Conservation (phyloP, 169 alveolate species). For the Fabrea salina region DNA sequence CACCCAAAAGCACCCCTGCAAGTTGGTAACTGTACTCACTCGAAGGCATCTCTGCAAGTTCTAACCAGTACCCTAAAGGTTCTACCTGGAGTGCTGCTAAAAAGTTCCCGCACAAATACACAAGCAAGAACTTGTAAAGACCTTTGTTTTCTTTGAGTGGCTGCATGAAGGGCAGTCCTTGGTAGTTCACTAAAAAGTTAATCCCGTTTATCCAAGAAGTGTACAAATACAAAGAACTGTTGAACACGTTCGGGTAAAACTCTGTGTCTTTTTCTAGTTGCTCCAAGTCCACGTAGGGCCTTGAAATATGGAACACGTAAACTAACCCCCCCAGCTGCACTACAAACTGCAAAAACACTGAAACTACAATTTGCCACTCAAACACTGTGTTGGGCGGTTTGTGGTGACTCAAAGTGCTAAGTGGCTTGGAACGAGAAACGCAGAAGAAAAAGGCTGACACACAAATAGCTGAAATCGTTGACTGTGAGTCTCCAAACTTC, state of each 20-base stretch:
- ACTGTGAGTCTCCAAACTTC: constrained; percentile 95
- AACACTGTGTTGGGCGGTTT: constrained; percentile 78
- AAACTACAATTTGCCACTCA: constrained; percentile 54
- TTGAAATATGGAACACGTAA: constrained; percentile 42
- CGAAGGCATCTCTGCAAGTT: constrained; percentile 52
- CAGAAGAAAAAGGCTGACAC: constrained; percentile 61
- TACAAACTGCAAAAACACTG: constrained; percentile 62
- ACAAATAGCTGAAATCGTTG: constrained; percentile 79
- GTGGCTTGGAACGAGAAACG: constrained; percentile 71
- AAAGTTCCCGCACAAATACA: constrained; percentile 32
- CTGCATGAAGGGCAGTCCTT: constrained; percentile 73
- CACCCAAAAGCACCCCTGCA: constrained; percentile 15
- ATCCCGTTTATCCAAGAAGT: constrained; percentile 45
- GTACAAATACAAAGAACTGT: constrained; percentile 68
- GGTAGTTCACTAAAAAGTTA: constrained; percentile 69
- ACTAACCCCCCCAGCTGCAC: constrained; percentile 58
- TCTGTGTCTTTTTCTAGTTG: constrained; percentile 76
- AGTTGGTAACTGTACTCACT: constrained; percentile 26
- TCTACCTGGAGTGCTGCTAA: constrained; percentile 22
- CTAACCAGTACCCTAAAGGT: constrained; percentile 38
- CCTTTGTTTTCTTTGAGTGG: constrained; percentile 53
- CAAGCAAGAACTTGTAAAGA: constrained; percentile 32
- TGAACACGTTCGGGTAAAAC: constrained; percentile 78
- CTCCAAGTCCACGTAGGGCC: constrained; percentile 43
- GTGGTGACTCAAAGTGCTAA: constrained; percentile 57